Percentiles rank a stretch among this genome's conserved stretches.
Evolutionary conservation across 352 stramenopile species (phyloP).

Genomic region (Globisporangium rhizosaccharum): DNA sequence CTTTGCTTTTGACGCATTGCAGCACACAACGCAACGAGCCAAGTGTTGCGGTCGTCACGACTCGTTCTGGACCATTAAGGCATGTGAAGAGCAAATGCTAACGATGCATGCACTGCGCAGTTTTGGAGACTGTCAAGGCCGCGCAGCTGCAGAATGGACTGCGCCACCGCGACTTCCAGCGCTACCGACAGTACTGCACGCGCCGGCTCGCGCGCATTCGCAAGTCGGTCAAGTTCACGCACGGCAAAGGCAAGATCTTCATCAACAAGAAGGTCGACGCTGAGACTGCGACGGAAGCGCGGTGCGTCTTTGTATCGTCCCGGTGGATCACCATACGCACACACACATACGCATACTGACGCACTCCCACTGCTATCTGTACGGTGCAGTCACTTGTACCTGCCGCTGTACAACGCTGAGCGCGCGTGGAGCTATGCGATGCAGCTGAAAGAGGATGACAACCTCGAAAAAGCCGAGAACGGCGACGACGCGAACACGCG

Average conservation of each 20-base stretch:
- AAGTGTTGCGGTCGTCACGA: neutral
- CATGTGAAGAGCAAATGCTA: neutral
- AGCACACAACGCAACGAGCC: too few relatives aligned
- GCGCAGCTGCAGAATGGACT: conserved; percentile 88
- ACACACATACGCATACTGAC: neutral
- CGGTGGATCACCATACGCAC: neutral
- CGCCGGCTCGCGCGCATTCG: conserved; percentile 81
- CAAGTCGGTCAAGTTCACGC: conserved; percentile 86
- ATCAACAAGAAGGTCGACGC: conserved; percentile 80
- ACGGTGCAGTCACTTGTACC: conserved; percentile 52
- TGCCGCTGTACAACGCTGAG: conserved; percentile 89
- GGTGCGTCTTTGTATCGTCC: conserved; percentile 17
- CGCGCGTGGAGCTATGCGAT: conserved; percentile 89
- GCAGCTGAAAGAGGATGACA: conserved; percentile 88
- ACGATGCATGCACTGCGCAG: conserved; percentile 14
- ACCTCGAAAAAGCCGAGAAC: conserved; percentile 81
- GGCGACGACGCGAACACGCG: conserved; percentile 81
- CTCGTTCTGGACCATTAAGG: too few relatives aligned
- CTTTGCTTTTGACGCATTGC: neutral
- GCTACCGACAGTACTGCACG: conserved; percentile 89
- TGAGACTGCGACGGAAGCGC: conserved; percentile 63
- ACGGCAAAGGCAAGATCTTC: conserved; percentile 83
- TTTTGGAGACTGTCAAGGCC: conserved; percentile 86
- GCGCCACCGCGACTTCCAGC: conserved; percentile 87
- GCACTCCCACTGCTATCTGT: too few relatives aligned